These are phyloP conservation scores for Binderoboletus segoi DNA, from an alignment of 1,284 basidiomycete species.

Conservation along the genomic window DNA sequence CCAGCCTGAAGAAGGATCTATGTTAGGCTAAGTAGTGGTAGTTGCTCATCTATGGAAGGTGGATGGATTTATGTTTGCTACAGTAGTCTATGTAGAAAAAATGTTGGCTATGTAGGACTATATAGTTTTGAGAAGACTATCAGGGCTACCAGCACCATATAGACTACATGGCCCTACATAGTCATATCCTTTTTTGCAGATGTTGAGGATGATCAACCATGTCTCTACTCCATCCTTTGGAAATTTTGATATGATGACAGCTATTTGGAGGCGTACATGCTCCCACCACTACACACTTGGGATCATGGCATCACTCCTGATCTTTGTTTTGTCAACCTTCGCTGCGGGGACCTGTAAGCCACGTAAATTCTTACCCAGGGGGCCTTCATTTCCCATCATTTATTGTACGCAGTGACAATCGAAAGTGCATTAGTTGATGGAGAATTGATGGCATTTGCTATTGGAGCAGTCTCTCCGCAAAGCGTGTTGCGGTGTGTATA, in stretches of 20 bases:
- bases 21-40: no score
- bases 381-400: neutral
- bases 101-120: no score
- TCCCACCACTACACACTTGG: constrained; percentile 31
- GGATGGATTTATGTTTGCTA: no score
- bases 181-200: no score
- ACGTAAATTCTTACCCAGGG: neutral
- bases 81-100: no score
- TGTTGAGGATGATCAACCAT: constrained; percentile 24
- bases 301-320: constrained; percentile 21
- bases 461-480: constrained; percentile 26
- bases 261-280: constrained; percentile 20
- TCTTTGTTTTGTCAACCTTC: constrained; percentile 19
- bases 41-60: no score
- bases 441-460: constrained; percentile 22
- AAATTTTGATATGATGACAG: constrained; percentile 11
- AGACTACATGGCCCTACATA: no score
- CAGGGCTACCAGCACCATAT: no score
- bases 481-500: constrained; percentile 28
- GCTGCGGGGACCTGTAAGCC: constrained; percentile 32
- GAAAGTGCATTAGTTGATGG: constrained; percentile 26
- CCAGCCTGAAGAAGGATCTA: no score
- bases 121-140: no score
- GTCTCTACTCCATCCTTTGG: constrained; percentile 32
- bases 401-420: constrained; percentile 20